These are phyloP conservation scores for Boletales sp. DNA, from an alignment of 768 basidiomycete genomes.

Conservation along the genomic window DNA sequence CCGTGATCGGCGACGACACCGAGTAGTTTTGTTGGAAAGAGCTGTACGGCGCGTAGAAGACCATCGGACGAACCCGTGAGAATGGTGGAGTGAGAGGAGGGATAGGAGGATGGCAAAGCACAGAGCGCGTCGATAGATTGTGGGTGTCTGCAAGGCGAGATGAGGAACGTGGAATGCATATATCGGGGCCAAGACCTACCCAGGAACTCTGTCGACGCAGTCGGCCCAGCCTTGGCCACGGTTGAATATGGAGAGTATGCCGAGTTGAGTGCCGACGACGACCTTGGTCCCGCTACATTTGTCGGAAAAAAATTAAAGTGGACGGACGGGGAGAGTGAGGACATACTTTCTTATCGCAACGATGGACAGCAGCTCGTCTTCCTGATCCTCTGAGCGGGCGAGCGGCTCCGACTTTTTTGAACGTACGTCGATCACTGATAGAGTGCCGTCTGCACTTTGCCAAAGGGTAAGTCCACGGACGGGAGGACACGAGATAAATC, in stretches of 20 bases:
- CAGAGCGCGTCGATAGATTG: conserved; percentile 88
- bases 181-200: conserved; percentile 43
- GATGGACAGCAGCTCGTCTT: conserved; percentile 88
- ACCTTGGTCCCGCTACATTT: conserved; percentile 64
- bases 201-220: conserved; percentile 86
- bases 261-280: conserved; percentile 86
- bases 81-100: conserved; percentile 63
- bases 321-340: background rate
- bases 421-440: conserved; percentile 89
- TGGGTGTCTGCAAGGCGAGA: conserved; percentile 62
- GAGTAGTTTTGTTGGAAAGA: conserved; percentile 85
- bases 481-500: background rate
- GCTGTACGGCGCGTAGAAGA: conserved; percentile 78
- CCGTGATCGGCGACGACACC: conserved; percentile 92
- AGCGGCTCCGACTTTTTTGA: conserved; percentile 74
- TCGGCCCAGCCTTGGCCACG: conserved; percentile 85
- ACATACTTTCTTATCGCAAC: conserved; percentile 78
- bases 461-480: background rate
- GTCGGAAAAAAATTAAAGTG: background rate
- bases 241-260: conserved; percentile 88
- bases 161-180: conserved; percentile 6
- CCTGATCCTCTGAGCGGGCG: conserved; percentile 91
- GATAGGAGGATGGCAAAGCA: conserved; percentile 58
- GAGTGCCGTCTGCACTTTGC: conserved; percentile 83
- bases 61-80: conserved; percentile 93